phyloP scores from a whole-genome alignment of 345 rosid species.

The Rhodomyrtus tomentosa region DNA sequence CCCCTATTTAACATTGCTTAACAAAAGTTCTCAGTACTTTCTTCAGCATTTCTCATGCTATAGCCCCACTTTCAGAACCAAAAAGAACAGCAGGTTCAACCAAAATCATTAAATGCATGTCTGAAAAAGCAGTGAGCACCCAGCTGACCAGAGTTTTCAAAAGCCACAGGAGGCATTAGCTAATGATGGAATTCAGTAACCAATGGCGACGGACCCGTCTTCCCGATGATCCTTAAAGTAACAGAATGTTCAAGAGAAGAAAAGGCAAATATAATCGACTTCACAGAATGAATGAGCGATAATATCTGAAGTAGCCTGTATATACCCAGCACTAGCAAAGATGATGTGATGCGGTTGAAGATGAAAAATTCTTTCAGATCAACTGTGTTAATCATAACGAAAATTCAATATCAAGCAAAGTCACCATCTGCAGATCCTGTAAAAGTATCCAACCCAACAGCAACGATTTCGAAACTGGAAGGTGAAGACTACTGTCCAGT shows the following conservation, averaged over 20 bases:
- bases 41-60: neutral
- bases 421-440: neutral
- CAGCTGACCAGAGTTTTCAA: neutral
- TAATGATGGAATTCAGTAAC: neutral
- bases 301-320: neutral
- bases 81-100: neutral
- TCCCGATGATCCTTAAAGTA: neutral
- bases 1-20: neutral
- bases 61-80: neutral
- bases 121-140: neutral
- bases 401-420: neutral
- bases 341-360: neutral
- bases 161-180: neutral
- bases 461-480: neutral
- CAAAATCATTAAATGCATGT: neutral
- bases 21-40: neutral
- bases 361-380: neutral
- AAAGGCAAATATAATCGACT: neutral
- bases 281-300: neutral
- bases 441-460: neutral
- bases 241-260: neutral
- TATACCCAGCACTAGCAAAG: neutral
- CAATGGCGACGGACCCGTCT: neutral
- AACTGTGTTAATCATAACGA: neutral
- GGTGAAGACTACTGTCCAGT: neutral